Conservation (phyloP, 2,329 filamentous ascomycete genomes). For the Claviceps paspali region DNA sequence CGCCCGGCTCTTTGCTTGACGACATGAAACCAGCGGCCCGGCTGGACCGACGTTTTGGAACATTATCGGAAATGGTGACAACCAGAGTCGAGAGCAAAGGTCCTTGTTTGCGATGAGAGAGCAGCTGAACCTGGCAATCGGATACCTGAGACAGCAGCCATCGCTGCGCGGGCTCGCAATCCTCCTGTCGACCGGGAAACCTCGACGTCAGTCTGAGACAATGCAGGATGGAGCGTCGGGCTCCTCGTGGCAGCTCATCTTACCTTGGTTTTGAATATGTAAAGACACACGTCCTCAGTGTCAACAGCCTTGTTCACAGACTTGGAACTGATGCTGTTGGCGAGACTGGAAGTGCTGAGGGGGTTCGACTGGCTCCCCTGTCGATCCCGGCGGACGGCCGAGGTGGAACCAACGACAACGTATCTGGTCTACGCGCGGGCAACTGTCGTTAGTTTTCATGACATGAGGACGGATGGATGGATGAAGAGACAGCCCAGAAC, state of each 20-base stretch:
- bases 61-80: slow-evolving; percentile 42
- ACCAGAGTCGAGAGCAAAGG: slow-evolving; percentile 44
- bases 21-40: slow-evolving; percentile 41
- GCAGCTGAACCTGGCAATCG: slow-evolving; percentile 42
- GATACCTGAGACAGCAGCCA: slow-evolving; percentile 35
- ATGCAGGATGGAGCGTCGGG: too few relatives aligned
- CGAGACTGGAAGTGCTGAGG: slow-evolving; percentile 25
- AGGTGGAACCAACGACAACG: slow-evolving; percentile 35
- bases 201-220: background rate
- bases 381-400: slow-evolving; percentile 17
- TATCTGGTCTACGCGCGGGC: slow-evolving; percentile 34
- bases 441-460: slow-evolving; percentile 6
- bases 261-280: slow-evolving; percentile 43
- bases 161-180: slow-evolving; percentile 38
- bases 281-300: slow-evolving; percentile 32
- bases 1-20: slow-evolving; percentile 31
- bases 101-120: slow-evolving; percentile 47
- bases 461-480: too few relatives aligned
- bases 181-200: slow-evolving; percentile 23
- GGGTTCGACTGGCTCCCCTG: slow-evolving; percentile 22
- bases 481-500: too few relatives aligned
- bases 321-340: slow-evolving; percentile 23
- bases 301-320: slow-evolving; percentile 16
- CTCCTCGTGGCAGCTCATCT: too few relatives aligned
- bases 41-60: slow-evolving; percentile 49